These are phyloP conservation scores for Cytidiella melzeri DNA, from an alignment of 768 basidiomycete species.

Conservation along the genomic window DNA sequence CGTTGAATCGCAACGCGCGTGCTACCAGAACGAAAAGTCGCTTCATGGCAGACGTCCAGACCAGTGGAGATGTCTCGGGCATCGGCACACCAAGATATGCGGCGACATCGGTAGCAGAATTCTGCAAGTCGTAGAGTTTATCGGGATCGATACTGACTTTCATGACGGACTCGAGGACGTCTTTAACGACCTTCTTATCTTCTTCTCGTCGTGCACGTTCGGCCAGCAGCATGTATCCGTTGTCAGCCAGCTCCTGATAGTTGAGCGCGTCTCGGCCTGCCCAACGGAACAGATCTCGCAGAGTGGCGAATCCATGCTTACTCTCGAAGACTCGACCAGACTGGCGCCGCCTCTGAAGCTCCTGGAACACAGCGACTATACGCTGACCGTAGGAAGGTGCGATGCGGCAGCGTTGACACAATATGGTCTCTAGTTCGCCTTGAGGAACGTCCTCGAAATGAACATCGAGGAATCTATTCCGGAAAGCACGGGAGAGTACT, in stretches of 20 bases:
- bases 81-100: conserved; percentile 51
- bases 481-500: conserved; percentile 89
- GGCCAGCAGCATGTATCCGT: conserved; percentile 96
- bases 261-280: conserved; percentile 84
- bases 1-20: conserved; percentile 83
- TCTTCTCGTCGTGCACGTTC: conserved; percentile 82
- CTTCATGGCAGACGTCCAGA: conserved; percentile 94
- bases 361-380: conserved; percentile 88
- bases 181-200: conserved; percentile 85
- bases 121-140: conserved; percentile 56
- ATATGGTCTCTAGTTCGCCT: conserved; percentile 84
- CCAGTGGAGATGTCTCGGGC: conserved; percentile 44
- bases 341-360: conserved; percentile 89
- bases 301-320: conserved; percentile 93
- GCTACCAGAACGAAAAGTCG: conserved; percentile 79
- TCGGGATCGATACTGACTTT: conserved; percentile 76
- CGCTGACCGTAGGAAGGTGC: conserved; percentile 89
- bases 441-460: conserved; percentile 98
- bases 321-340: conserved; percentile 92
- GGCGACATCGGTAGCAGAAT: conserved; percentile 32
- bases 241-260: conserved; percentile 89
- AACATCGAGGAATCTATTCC: conserved; percentile 95
- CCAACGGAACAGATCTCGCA: conserved; percentile 97
- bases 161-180: conserved; percentile 87
- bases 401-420: conserved; percentile 88